Conservation (phyloP, 495 filamentous ascomycete species). For the Penicillium cataractarum region DNA sequence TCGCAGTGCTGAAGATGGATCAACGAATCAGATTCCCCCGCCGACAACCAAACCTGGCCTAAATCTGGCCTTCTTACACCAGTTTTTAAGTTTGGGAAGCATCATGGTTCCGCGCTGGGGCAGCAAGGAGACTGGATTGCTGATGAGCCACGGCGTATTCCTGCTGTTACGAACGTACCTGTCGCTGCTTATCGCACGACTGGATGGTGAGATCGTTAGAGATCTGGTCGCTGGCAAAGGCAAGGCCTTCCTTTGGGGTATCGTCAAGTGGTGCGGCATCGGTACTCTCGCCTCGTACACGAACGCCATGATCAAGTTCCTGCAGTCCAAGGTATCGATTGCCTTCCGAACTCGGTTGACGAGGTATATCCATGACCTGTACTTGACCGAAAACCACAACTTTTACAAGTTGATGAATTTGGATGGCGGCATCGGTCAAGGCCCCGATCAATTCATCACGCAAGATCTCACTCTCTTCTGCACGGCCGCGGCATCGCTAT, state of each 20-base stretch:
- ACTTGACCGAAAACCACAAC: slow-evolving; percentile 89
- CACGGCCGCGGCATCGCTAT: slow-evolving; percentile 85
- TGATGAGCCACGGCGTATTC: slow-evolving; percentile 74
- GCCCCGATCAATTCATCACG: slow-evolving; percentile 96
- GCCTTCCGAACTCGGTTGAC: slow-evolving; percentile 96
- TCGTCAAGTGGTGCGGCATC: slow-evolving; percentile 80
- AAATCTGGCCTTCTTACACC: slow-evolving; percentile 97
- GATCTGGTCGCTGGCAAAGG: slow-evolving; percentile 96
- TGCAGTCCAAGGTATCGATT: slow-evolving; percentile 97
- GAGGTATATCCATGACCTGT: slow-evolving; percentile 96
- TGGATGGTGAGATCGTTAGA: slow-evolving; percentile 95
- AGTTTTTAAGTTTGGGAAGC: slow-evolving; percentile 91
- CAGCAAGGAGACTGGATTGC: slow-evolving; percentile 89
- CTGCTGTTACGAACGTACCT: slow-evolving; percentile 88
- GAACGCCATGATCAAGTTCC: slow-evolving; percentile 97
- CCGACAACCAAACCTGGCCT: slow-evolving; percentile 87
- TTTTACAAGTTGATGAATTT: slow-evolving; percentile 96
- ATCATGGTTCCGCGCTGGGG: slow-evolving; percentile 97
- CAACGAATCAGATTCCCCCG: slow-evolving; percentile 70
- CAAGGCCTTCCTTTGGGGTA: slow-evolving; percentile 82
- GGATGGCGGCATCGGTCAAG: slow-evolving; percentile 89
- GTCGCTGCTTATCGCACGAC: slow-evolving; percentile 84
- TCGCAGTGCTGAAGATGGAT: slow-evolving; percentile 69
- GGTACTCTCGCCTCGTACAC: slow-evolving; percentile 82
- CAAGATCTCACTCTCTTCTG: slow-evolving; percentile 97